phyloP scores from a whole-genome alignment of 2,329 filamentous ascomycete genomes.

The Xylaria sp. region DNA sequence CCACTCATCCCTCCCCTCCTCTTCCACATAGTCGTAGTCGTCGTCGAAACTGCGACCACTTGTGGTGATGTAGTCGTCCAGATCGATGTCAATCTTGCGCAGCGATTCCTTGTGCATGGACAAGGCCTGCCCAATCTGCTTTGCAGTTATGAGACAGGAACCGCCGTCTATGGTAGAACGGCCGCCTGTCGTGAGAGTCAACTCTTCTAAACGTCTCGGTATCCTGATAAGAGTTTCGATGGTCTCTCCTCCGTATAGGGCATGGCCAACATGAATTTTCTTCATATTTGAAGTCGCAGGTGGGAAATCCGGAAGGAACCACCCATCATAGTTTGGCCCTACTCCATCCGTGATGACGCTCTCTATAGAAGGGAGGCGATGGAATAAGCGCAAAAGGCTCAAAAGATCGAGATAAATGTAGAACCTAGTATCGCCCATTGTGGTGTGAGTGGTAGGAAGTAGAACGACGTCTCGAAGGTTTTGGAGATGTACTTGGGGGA shows the following conservation, averaged over 20 bases:
- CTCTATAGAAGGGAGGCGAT: slow-evolving; percentile 15
- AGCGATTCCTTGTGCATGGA: slow-evolving; percentile 8
- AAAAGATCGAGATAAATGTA: slow-evolving; percentile 10
- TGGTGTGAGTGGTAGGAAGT: neutral
- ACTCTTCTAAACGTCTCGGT: slow-evolving; percentile 10
- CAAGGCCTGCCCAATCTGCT: slow-evolving; percentile 8
- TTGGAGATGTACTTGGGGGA: slow-evolving; percentile 5
- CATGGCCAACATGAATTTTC: neutral
- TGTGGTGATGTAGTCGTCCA: slow-evolving; percentile 1
- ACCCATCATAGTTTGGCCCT: neutral
- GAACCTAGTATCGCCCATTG: neutral
- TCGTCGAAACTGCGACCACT: neutral
- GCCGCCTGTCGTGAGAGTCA: slow-evolving; percentile 12
- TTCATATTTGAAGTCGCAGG: slow-evolving; percentile 15
- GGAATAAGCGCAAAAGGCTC: slow-evolving; percentile 13
- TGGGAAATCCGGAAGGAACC: neutral
- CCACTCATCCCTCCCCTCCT: neutral
- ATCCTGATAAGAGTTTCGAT: slow-evolving; percentile 5
- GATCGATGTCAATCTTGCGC: slow-evolving; percentile 15
- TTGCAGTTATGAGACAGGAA: neutral
- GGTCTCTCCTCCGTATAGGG: neutral
- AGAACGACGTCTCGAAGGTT: slow-evolving; percentile 14
- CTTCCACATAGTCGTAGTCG: neutral
- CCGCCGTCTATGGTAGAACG: neutral
- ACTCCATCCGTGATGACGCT: slow-evolving; percentile 10